phyloP scores from a whole-genome alignment of 164 flowering plant species.

The Protea cynaroides region DNA sequence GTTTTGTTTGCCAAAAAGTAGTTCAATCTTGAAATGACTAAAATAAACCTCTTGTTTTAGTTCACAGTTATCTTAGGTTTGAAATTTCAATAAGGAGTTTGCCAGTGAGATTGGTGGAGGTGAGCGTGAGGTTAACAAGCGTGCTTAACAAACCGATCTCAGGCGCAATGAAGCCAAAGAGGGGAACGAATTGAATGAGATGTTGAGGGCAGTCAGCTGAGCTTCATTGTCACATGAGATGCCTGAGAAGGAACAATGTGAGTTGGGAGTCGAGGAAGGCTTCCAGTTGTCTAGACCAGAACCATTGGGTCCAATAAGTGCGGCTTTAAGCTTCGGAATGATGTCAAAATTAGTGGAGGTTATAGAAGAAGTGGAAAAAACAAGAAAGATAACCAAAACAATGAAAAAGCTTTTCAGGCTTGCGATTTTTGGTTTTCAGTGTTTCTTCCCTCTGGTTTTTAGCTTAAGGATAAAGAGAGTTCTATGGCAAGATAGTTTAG shows the following conservation, averaged over 20 bases:
- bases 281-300: constrained; percentile 61
- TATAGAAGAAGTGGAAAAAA: neutral
- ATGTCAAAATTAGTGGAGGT: constrained; percentile 35
- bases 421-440: neutral
- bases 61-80: too few relatives aligned
- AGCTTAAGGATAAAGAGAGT: too few relatives aligned
- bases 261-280: constrained; percentile 13
- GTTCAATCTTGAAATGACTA: too few relatives aligned
- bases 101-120: constrained; percentile 57
- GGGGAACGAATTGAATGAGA: constrained; percentile 45
- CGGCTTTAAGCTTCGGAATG: constrained; percentile 48
- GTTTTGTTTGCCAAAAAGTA: too few relatives aligned
- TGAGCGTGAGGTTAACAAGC: constrained; percentile 56
- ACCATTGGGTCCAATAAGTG: constrained; percentile 34
- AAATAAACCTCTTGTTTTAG: too few relatives aligned
- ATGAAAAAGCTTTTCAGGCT: constrained; percentile 3
- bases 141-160: constrained; percentile 53
- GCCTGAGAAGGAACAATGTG: constrained; percentile 72
- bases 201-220: constrained; percentile 51
- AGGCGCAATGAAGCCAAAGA: constrained; percentile 48
- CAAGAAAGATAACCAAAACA: constrained; percentile 4
- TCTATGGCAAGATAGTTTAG: too few relatives aligned
- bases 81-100: constrained; percentile 44
- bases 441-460: too few relatives aligned
- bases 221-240: constrained; percentile 49